phyloP scores from a whole-genome alignment of 805 yeast genomes.

The Candida succiphila region DNA sequence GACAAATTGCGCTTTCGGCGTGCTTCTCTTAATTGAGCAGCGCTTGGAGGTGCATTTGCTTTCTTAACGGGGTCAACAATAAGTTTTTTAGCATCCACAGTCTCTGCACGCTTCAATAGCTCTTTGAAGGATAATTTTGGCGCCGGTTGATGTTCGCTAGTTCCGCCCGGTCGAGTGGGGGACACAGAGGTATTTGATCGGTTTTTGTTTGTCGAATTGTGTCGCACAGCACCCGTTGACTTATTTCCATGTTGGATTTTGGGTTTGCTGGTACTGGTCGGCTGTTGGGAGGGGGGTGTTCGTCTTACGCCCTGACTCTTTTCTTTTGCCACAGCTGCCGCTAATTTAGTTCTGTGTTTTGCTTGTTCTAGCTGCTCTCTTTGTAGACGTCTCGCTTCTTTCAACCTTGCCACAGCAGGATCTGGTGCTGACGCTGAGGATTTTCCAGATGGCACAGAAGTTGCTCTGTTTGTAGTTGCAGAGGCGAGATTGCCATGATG shows the following conservation, averaged over 20 bases:
- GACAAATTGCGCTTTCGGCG: too few species aligned
- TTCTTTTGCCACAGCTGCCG: constrained; percentile 1
- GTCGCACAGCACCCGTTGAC: too few species aligned
- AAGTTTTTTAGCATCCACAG: constrained; percentile 40
- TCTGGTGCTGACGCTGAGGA: constrained; percentile 27
- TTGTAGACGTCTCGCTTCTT: constrained; percentile 56
- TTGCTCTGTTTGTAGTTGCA: too few species aligned
- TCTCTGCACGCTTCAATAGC: constrained; percentile 58
- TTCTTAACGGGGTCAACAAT: constrained; percentile 19
- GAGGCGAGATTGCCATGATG: too few species aligned
- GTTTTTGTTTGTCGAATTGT: too few species aligned
- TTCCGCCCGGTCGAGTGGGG: too few species aligned
- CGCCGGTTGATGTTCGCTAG: constrained; percentile 14
- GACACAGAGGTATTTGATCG: too few species aligned
- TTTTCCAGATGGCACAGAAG: constrained; percentile 1
- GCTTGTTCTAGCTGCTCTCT: constrained; percentile 18
- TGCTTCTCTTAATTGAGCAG: too few species aligned
- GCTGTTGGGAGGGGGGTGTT: too few species aligned
- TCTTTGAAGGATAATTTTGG: constrained; percentile 54
- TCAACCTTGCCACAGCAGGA: constrained; percentile 62
- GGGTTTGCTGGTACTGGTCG: constrained; percentile 1
- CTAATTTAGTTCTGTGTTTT: constrained; percentile 4
- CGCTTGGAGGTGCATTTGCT: neutral
- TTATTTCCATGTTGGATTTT: too few species aligned
- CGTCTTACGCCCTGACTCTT: too few species aligned